These are phyloP conservation scores for Carex arenaria DNA, from an alignment of 202 grass and related monocot species.

Conservation along the genomic window DNA sequence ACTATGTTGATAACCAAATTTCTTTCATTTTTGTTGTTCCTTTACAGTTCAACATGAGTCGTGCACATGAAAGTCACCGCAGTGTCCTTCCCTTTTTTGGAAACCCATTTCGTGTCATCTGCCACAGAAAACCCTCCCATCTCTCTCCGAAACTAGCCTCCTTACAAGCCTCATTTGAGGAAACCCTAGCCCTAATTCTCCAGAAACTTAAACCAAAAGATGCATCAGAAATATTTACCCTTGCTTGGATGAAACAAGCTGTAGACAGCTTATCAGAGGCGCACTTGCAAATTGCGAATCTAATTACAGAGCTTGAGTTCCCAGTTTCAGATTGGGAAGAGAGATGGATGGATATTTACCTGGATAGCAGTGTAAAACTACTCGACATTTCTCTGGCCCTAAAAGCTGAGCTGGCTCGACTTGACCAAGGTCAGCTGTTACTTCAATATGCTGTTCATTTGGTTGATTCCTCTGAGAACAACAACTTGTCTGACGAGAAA, in stretches of 20 bases:
- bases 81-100: conserved; percentile 47
- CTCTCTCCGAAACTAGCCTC: conserved; percentile 42
- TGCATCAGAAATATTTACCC: conserved; percentile 39
- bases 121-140: conserved; percentile 33
- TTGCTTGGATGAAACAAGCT: conserved; percentile 67
- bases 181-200: conserved; percentile 45
- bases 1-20: neutral
- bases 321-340: conserved; percentile 81
- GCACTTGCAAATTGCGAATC: conserved; percentile 38
- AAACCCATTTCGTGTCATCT: conserved; percentile 65
- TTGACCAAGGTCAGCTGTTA: conserved; percentile 68
- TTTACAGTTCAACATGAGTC: conserved; percentile 61
- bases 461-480: conserved; percentile 13
- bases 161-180: conserved; percentile 47
- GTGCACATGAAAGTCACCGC: conserved; percentile 40
- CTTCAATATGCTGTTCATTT: conserved; percentile 61
- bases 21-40: conserved; percentile 2
- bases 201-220: conserved; percentile 57
- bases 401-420: conserved; percentile 59
- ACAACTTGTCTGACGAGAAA: conserved; percentile 33
- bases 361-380: conserved; percentile 73
- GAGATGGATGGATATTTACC: conserved; percentile 85
- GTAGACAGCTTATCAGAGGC: conserved; percentile 47
- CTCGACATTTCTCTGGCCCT: conserved; percentile 71
- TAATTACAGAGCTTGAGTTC: conserved; percentile 68